phyloP scores from a whole-genome alignment of 1,284 basidiomycete genomes.

The Pseudozyma hubeiensis region DNA sequence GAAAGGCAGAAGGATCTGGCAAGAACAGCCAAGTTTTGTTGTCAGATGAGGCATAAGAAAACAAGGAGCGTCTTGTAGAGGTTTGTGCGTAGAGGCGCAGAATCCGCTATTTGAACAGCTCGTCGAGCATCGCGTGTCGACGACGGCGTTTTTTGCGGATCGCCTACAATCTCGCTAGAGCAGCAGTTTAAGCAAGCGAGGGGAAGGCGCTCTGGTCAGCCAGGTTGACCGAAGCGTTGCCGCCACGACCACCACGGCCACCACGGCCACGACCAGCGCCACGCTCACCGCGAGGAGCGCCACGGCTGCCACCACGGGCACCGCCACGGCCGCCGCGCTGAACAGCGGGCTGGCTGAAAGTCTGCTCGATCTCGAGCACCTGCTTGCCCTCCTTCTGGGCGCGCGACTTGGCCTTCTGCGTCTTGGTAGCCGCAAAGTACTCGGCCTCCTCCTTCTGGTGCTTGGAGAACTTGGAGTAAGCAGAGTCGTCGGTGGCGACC shows the following conservation, averaged over 20 bases:
- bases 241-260: constrained; percentile 73
- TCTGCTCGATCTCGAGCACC: constrained; percentile 64
- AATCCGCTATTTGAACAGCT: neutral
- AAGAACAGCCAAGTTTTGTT: neutral
- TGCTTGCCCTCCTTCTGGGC: constrained; percentile 62
- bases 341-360: constrained; percentile 56
- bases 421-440: constrained; percentile 61
- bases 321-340: constrained; percentile 57
- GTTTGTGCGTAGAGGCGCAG: neutral
- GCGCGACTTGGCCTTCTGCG: constrained; percentile 49
- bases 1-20: neutral
- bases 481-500: constrained; percentile 54
- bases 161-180: constrained; percentile 7
- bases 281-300: constrained; percentile 52
- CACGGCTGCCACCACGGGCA: constrained; percentile 46
- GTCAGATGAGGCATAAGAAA: neutral
- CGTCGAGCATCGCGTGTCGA: neutral
- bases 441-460: constrained; percentile 59
- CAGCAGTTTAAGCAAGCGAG: constrained; percentile 55
- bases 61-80: constrained; percentile 8
- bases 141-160: constrained; percentile 13
- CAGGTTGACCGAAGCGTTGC: constrained; percentile 74
- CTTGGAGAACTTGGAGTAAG: constrained; percentile 59
- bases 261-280: constrained; percentile 62
- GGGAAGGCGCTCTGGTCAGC: constrained; percentile 67